Base-by-base conservation (phyloP, 768 basidiomycete genomes). In the Podaxis sp. region DNA sequence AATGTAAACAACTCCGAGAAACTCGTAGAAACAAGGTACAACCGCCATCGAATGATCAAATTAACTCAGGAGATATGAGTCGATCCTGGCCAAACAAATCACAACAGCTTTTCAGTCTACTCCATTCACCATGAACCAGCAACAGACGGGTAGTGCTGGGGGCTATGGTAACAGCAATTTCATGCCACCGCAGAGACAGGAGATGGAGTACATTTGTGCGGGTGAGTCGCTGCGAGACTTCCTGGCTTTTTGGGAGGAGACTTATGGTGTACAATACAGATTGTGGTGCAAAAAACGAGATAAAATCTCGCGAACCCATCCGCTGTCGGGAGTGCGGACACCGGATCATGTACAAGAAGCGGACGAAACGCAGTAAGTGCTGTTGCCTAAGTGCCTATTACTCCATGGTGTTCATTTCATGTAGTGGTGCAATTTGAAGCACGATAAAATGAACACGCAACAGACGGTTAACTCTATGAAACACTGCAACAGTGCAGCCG, bases 281-380 rank as follows among this genome's bases (percentile, higher is more conserved):
- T 72, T 98, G 96, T 72, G 92, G 93, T 64, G 90, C 89, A 1
- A 91, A 91, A 77, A 97, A 96, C 74, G 89, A 92, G 71, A 94
- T 98, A 72, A 90, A 87, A 75, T 81, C 92, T 7, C 81, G 93
- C 63, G 96, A 98, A 73, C 93, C 94, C 47, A 96, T 98, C 66
- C 89, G 96, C 61, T 98, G 96, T 77, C 84, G 91, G 67, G 94
- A 98, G 72, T 98, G 96, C 70, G 96, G 96, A 2, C 96, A 98
- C 75, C 87, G 96, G 57, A 96, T 98, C 73, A 95, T 98, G 93
- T 98, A 97, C 77, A 98, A 98, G 78, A 97, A 96, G 75, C 80
- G 96, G 69, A 96, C 95, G 24, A 92, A 85, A 71, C 82, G 94
- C 81, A 96, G 96, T 98, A 69, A 72, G 94, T 79, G 27, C 52